Evolutionary conservation across 2,329 filamentous ascomycete genomes (phyloP).

Genomic region (Aspergillus sp.): DNA sequence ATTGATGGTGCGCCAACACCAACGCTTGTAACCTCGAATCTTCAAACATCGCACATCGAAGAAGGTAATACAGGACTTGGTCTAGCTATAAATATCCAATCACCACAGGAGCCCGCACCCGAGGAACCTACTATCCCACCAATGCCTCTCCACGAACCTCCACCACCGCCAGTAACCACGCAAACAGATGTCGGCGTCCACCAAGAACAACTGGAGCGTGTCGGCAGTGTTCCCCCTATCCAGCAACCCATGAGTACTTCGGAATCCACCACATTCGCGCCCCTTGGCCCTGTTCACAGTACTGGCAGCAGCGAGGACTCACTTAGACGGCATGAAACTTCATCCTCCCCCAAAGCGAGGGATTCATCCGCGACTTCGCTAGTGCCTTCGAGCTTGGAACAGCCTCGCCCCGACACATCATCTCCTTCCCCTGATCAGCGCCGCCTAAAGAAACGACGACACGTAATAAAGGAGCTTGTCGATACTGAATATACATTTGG

Average conservation of each 20-base stretch:
- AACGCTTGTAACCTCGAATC: slow-evolving; percentile 18
- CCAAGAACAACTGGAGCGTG: not conserved
- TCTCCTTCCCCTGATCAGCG: slow-evolving; percentile 41
- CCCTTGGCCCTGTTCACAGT: slow-evolving; percentile 25
- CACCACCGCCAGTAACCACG: slow-evolving; percentile 7
- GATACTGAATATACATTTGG: slow-evolving; percentile 92
- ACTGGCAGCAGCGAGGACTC: slow-evolving; percentile 39
- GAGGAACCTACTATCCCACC: slow-evolving; percentile 31
- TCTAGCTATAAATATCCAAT: slow-evolving; percentile 43
- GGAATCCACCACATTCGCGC: slow-evolving; percentile 14
- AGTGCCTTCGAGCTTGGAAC: slow-evolving; percentile 30
- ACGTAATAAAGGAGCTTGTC: slow-evolving; percentile 86
- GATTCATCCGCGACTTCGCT: slow-evolving; percentile 41
- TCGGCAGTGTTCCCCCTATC: not conserved
- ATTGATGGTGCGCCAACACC: slow-evolving; percentile 26
- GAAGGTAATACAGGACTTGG: slow-evolving; percentile 40
- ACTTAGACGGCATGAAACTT: slow-evolving; percentile 28
- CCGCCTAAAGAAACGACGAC: slow-evolving; percentile 74
- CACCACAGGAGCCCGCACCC: slow-evolving; percentile 27
- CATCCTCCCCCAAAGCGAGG: slow-evolving; percentile 31
- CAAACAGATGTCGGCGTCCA: slow-evolving; percentile 12
- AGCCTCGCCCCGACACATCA: slow-evolving; percentile 17
- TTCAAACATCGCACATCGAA: slow-evolving; percentile 22
- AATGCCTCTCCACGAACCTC: slow-evolving; percentile 29
- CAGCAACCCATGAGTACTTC: slow-evolving; percentile 17